Base-by-base conservation (phyloP, 2,329 filamentous ascomycete genomes). In the Pseudocercospora eumusae region DNA sequence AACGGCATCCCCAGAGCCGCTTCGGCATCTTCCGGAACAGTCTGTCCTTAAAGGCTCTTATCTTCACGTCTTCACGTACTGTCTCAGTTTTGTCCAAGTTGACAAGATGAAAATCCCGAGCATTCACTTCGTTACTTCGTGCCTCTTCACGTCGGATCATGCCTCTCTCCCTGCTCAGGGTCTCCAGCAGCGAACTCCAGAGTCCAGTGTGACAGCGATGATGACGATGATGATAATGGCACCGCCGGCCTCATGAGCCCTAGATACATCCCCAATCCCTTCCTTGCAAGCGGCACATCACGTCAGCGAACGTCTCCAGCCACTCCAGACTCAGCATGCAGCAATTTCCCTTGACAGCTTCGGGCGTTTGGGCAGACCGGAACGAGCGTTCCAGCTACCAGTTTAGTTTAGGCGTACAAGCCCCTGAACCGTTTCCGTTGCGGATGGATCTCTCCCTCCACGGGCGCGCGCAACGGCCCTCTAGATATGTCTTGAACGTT, bases 361-460 rank as follows among this genome's bases (percentile, higher is more conserved):
- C 31, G 25, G 25, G 47, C 47, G 47, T 52, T 15, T 52, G 47
- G 47, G 47, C 15, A 13, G 47, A 28, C 47, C 47, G 20, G 27
- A 52, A 52, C 47, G 47, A 52, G 47, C 47, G 47, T 52, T 25
- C 47, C 21, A 52, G 47, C 47, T 52, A 52, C 47, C 47, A 25
- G 47, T 52, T 52, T 52, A 25, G 47, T 52, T 52, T 52, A 23
- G 49, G 23, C 33, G 50, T 55, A 5, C 36, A 31, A 36, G 53
- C 54, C 54, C 54, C 36, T 27, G 36, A 57, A 36, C 54, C 47
- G 47, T 52, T 52, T 52, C n/a, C 54, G 54, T 28, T 44, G 28
- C 33, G 25, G 23, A 4, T n/a, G n/a, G n/a, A n/a, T n/a, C n/a
- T n/a, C n/a, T n/a, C 23, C 18, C 54, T 44, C 33, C 54, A 42